phyloP scores from a whole-genome alignment of 1,284 basidiomycete species.

The Fomitopsis pinicola region DNA sequence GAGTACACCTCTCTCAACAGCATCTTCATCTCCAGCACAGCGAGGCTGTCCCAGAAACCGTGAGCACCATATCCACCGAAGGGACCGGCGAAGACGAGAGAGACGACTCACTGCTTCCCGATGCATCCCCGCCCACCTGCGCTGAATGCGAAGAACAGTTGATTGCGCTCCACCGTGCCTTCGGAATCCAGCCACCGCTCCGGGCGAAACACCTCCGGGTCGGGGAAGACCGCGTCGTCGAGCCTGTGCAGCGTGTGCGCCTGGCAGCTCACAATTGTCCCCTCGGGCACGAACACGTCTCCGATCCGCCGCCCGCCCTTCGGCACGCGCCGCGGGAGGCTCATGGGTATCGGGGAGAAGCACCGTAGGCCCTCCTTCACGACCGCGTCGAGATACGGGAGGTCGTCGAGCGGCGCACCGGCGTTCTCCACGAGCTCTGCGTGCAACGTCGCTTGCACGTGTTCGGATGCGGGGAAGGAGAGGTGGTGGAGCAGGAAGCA shows the following conservation, averaged over 20 bases:
- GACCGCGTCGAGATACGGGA: slow-evolving; percentile 87
- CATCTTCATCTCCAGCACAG: slow-evolving; percentile 23
- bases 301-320: slow-evolving; percentile 84
- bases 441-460: slow-evolving; percentile 16
- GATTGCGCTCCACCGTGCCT: slow-evolving; percentile 35
- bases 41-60: slow-evolving; percentile 9
- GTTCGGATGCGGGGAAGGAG: slow-evolving; percentile 13
- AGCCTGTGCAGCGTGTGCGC: slow-evolving; percentile 87
- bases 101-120: slow-evolving; percentile 20
- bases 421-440: slow-evolving; percentile 14
- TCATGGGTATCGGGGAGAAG: slow-evolving; percentile 89
- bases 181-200: slow-evolving; percentile 88
- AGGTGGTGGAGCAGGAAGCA: slow-evolving; percentile 24
- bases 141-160: slow-evolving; percentile 22
- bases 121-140: slow-evolving; percentile 22
- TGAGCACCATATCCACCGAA: not conserved
- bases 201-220: slow-evolving; percentile 80
- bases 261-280: slow-evolving; percentile 92
- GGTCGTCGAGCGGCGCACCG: slow-evolving; percentile 58
- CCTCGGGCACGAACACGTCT: slow-evolving; percentile 84
- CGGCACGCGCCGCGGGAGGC: slow-evolving; percentile 79
- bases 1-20: slow-evolving; percentile 20
- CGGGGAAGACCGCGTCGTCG: slow-evolving; percentile 81
- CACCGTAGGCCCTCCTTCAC: slow-evolving; percentile 90
- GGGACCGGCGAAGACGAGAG: not conserved